Evolutionary conservation across 257 asterid genomes (phyloP), one percentile per base, ranked within the genome.

Genomic region (Leptodermis oblonga): DNA sequence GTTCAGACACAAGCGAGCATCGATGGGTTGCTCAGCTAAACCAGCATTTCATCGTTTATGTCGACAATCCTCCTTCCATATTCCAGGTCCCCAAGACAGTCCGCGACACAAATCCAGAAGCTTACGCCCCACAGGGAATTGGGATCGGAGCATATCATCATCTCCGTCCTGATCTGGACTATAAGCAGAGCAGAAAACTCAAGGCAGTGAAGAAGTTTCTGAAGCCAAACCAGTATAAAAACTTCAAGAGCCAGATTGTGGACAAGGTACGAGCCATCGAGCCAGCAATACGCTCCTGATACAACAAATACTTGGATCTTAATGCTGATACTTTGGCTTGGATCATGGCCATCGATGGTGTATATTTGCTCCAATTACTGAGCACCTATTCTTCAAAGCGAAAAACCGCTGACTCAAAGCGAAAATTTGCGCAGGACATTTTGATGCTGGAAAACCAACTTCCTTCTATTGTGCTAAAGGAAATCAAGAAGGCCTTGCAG

Each of bases 401-500:
- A 4, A 13, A 46, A 46, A 46, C 10, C 10, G 52, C 1, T 1
- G 20, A 3, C 52, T 1, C 4, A 13, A n/a, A 46, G n/a, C 13
- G 52, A 9, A 9, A 46, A 9, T 5, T 46, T 3, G 52, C 52
- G 1, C 5, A 58, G 59, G 86, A 84, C 31, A 48, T 79, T 11
- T 0, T 75, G 15, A 79, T 82, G 86, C 42, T 82, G 65, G 89
- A 84, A 77, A 84, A 84, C 36, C 89, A 84, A 76, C 71, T 84
- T 11, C 86, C 89, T 0, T 6, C 15, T 13, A 20, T 68, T 1
- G 45, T 80, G 51, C 71, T 82, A 33, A 7, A 33, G 20, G 68
- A 46, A 46, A 46, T 46, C 52, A 46, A 6, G 23, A 46, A 46
- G 52, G 18, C 52, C n/a, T 15, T 46, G 52, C 18, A 46, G n/a